These are phyloP conservation scores for Pythium sukuiense DNA, from an alignment of 352 stramenopile species.

Conservation along the genomic window DNA sequence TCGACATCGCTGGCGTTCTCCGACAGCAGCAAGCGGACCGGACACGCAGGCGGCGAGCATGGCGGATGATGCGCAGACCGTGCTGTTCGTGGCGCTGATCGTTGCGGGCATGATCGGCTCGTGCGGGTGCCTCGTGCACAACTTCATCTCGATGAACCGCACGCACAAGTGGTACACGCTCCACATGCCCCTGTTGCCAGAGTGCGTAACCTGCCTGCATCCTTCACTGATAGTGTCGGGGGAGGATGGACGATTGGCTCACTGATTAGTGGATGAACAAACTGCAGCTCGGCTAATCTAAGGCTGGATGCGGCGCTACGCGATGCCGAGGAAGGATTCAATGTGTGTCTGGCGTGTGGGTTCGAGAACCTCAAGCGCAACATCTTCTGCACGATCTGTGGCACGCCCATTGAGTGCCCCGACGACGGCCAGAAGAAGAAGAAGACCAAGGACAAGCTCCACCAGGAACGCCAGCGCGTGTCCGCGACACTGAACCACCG, in stretches of 20 bases:
- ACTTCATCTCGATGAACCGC: constrained; percentile 12
- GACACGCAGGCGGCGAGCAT: neutral
- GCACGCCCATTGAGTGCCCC: constrained; percentile 12
- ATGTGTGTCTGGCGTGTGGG: constrained; percentile 32
- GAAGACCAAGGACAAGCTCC: constrained; percentile 18
- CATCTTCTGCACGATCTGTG: constrained; percentile 44
- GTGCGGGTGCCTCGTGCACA: constrained; percentile 12
- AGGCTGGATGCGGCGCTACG: constrained; percentile 19
- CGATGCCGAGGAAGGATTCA: constrained; percentile 34
- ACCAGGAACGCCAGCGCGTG: constrained; percentile 14
- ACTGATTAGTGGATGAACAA: neutral
- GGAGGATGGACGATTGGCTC: neutral
- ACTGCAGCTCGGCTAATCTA: constrained; percentile 16
- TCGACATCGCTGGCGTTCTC: neutral
- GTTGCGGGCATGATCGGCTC: constrained; percentile 1
- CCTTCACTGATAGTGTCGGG: neutral
- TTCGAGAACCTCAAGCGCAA: constrained; percentile 44
- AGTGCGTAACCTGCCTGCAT: constrained; percentile 2
- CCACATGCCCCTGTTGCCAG: constrained; percentile 17
- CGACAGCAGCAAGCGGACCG: neutral
- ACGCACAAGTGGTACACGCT: constrained; percentile 17
- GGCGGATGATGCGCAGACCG: neutral
- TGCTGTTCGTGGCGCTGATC: constrained; percentile 8
- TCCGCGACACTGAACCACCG: constrained; percentile 13
- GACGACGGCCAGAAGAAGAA: constrained; percentile 1